Base-by-base conservation (phyloP, 2,329 filamentous ascomycete species). In the Epichloe coenophiala region DNA sequence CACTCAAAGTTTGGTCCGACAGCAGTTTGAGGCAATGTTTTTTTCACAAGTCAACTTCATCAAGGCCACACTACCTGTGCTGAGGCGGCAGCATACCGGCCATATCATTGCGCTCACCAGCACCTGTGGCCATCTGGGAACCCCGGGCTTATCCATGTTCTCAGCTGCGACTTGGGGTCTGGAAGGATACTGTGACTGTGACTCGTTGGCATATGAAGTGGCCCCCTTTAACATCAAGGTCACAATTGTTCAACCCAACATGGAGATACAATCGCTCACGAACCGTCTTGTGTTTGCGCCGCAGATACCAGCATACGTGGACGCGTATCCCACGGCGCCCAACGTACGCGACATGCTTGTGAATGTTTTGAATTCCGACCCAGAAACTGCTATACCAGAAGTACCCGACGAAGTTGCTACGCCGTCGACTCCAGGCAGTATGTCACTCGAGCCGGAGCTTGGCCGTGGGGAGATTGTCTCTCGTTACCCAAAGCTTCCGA, bases 41-140 rank as follows among this genome's bases (percentile, higher is more conserved):
- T 97, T 97, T 66, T 88, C 88, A 1, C 89, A 94, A 52, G 84
- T 97, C 65, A 97, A 97, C 68, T 88, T 95, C 63, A 94, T 97
- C 71, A 94, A 93, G 65, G 86, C 90, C 13, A 76, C 83, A 1
- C 74, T 98, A 21, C 89, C 91, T 1, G 76, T 83, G 50, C 83
- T 97, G 65, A 78, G 93, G 42, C 74, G 76, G 53, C 85, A 90
- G 61, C 83, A 84, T 58, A 89, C 84, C 8, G 93, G 93, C 0
- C 93, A 98, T 65, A 84, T 97, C 55, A 84, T 97, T 55, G 80
- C 94, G 50, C 76, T 97, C 47, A 93, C 88, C 6, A 91, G 88
- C 55, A 89, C 94, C 53, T 90, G 88, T 38, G 90, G 88, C 3
- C 91, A 96, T 66, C 84, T 97, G 53, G 91, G 90, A 37, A 96